A percentile compares a stretch with the other conserved stretches of the same genome.
Conservation (phyloP, 2,329 filamentous ascomycete species). For the Aspergillus cejpii region DNA sequence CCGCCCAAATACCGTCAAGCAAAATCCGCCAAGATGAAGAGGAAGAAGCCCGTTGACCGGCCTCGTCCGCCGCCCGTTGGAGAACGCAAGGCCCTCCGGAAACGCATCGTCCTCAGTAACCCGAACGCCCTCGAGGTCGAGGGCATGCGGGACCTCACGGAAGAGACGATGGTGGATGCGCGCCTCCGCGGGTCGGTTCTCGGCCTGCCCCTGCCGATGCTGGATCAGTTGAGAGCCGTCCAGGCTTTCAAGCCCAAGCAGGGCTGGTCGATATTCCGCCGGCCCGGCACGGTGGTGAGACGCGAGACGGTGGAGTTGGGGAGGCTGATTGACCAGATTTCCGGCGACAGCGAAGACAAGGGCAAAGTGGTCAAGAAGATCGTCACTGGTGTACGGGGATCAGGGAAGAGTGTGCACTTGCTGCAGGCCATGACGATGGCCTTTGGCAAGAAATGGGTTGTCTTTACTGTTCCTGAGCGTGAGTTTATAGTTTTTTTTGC, state of each 20-base stretch:
- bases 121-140: slow-evolving; percentile 77
- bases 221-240: slow-evolving; percentile 74
- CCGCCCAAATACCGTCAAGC: slow-evolving; percentile 35
- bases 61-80: slow-evolving; percentile 60
- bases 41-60: slow-evolving; percentile 37
- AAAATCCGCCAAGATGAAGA: slow-evolving; percentile 41
- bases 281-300: slow-evolving; percentile 71
- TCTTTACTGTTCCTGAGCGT: slow-evolving; percentile 88
- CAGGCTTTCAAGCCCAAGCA: slow-evolving; percentile 90
- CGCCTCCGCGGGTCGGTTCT: slow-evolving; percentile 60
- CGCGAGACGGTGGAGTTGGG: slow-evolving; percentile 68
- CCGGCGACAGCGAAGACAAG: slow-evolving; percentile 35
- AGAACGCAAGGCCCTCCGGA: slow-evolving; percentile 79
- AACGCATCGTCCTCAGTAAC: slow-evolving; percentile 87
- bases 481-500: slow-evolving; percentile 27
- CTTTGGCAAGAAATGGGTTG: slow-evolving; percentile 77
- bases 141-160: slow-evolving; percentile 57
- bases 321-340: slow-evolving; percentile 54
- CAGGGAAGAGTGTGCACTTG: slow-evolving; percentile 81
- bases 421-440: slow-evolving; percentile 78
- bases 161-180: slow-evolving; percentile 49
- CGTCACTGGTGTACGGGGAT: slow-evolving; percentile 63
- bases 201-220: slow-evolving; percentile 59
- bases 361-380: slow-evolving; percentile 50
- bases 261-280: slow-evolving; percentile 77